Evolutionary conservation across 1,139 yeast species (phyloP), one percentile per base, ranked within the genome.

Genomic region (Suzukiozyma palmioleophila): DNA sequence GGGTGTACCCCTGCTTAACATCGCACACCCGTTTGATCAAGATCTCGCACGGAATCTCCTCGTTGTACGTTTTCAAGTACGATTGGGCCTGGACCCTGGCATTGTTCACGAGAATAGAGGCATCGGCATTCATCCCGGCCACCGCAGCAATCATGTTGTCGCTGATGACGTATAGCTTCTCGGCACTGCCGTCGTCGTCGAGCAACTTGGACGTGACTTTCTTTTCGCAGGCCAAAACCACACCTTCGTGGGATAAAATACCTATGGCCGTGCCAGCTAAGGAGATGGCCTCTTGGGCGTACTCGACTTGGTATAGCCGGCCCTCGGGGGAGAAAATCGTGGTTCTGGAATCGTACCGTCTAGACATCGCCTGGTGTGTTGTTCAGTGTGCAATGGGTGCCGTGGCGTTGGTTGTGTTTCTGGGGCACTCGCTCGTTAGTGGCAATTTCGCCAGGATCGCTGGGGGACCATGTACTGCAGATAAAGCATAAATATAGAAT

Each of bases 251-350:
- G 34, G 96, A 86, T 59, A 92, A 81, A 42, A 92, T 84, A 38
- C 98, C 98, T 63, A 92, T 85, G 44, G 97, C 96, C 3, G 97
- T 92, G 43, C 98, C 98, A 6, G 98, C 98, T 62, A 87, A 95
- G 35, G 95, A 85, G 51, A 92, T 94, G 37, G 98, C 97, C 62
- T 92, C 98, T 59, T 90, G 81, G 4, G 98, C 98, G 55, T 92
- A 92, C 64, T 92, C 98, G 24, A 92, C 77, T 65, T 90, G 99
- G 66, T 94, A 92, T 46, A 94, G 76, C 65, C 98, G 79, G 33
- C 99, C 98, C 62, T 92, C 99, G 15, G 99, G 99, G 26, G 97
- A 90, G 69, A 92, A 94, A 57, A 94, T 92, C 15, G 98, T 92
- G 41, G 98, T 92, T 76, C 99, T 82, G 48, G 96, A 85, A 67